phyloP scores from a whole-genome alignment of 2,329 filamentous ascomycete genomes.

The Talaromyces funiculosus region DNA sequence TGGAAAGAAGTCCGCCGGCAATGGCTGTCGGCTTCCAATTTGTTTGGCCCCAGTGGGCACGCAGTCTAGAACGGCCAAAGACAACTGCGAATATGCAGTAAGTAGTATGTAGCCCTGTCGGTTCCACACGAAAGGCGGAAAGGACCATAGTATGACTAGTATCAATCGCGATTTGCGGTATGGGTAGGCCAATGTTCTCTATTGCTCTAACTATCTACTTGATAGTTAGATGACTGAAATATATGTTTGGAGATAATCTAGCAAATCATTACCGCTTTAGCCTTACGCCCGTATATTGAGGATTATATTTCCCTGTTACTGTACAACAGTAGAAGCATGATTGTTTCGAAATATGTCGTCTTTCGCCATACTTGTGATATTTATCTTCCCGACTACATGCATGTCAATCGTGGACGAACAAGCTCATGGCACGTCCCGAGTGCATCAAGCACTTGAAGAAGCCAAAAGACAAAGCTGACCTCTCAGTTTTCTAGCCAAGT shows the following conservation, averaged over 20 bases:
- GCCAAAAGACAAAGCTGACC: neutral
- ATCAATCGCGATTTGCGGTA: neutral
- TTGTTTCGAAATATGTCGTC: no score
- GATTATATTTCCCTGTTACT: no score
- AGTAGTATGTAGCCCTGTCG: neutral
- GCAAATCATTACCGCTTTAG: no score
- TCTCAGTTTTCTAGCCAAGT: neutral
- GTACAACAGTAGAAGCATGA: no score
- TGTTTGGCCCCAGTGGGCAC: neutral
- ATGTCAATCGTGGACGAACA: neutral
- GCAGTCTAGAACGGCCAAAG: neutral
- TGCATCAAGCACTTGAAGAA: neutral
- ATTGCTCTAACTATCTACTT: no score
- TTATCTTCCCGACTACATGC: neutral
- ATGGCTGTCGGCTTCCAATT: neutral
- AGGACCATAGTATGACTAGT: no score
- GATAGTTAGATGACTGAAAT: no score
- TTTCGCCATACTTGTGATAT: no score
- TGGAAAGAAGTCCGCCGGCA: neutral
- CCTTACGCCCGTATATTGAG: no score
- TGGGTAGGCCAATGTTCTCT: neutral
- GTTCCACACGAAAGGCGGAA: neutral
- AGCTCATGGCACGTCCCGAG: neutral
- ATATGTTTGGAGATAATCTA: no score
- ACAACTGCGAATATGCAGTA: no score